Percentiles rank a stretch among this genome's conserved stretches.
Evolutionary conservation across 257 asterid genomes (phyloP).

Genomic region (Paulownia fortunei): DNA sequence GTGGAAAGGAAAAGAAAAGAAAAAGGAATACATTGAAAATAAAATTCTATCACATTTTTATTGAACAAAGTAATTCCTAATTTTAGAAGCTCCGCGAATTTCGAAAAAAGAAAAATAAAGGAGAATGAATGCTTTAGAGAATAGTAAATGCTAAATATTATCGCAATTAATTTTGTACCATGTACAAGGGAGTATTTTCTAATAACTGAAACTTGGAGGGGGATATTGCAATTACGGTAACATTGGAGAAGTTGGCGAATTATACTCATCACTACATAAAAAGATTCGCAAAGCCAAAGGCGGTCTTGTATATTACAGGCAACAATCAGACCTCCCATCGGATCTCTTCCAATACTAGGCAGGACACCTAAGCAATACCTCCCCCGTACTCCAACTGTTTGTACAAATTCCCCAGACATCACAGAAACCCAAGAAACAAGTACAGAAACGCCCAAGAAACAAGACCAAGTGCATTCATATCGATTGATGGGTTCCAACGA

Average conservation of each 20-base stretch:
- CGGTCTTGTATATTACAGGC: background rate
- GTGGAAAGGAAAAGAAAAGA: background rate
- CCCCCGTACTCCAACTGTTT: conserved; percentile 27
- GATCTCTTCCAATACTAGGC: conserved; percentile 22
- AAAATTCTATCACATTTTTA: too few species aligned
- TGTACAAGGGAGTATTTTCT: background rate
- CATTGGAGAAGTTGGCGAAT: background rate
- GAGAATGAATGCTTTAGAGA: background rate
- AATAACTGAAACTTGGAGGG: conserved; percentile 17
- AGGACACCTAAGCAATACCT: background rate
- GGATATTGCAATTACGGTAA: background rate
- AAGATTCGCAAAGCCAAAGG: background rate
- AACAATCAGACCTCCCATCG: conserved; percentile 18
- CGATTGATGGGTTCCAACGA: conserved; percentile 60
- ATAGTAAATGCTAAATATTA: background rate
- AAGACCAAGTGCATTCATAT: background rate
- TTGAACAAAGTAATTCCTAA: too few species aligned
- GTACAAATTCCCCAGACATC: conserved; percentile 11
- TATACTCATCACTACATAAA: background rate
- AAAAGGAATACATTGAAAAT: background rate
- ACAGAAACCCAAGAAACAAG: background rate
- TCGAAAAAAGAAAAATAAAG: background rate
- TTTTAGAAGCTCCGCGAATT: too few species aligned
- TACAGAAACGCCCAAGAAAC: background rate
- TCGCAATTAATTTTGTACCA: background rate